A percentile compares a stretch with the other conserved stretches of the same genome.
Evolutionary conservation across 352 stramenopile species (phyloP).

Genomic region (Phytophthora macrochlamydospora): DNA sequence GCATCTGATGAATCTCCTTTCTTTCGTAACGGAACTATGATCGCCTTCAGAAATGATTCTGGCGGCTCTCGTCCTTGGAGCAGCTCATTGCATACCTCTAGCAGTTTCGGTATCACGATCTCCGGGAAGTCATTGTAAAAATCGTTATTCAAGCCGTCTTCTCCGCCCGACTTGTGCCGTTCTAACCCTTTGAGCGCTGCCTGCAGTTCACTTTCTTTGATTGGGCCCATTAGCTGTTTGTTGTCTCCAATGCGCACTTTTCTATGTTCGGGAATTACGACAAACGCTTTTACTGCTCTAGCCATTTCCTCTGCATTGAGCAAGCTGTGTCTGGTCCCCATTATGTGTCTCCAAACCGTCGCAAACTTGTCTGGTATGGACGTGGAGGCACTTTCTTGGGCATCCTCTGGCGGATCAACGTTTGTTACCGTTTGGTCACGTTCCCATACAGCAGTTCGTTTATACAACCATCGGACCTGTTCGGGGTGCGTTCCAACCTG

Average conservation of each 20-base stretch:
- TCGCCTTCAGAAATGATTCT: background rate
- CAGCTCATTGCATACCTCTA: background rate
- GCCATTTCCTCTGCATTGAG: background rate
- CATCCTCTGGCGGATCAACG: background rate
- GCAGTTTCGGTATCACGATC: background rate
- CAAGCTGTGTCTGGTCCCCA: background rate
- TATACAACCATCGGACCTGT: too few relatives aligned
- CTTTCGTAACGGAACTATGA: background rate
- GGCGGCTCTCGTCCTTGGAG: background rate
- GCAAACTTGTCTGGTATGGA: background rate
- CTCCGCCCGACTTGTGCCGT: background rate
- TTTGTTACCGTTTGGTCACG: background rate
- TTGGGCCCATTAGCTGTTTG: background rate
- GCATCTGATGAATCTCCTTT: background rate
- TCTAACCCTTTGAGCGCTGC: background rate
- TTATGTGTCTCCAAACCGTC: background rate
- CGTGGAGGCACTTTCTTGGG: background rate
- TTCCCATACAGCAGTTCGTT: background rate
- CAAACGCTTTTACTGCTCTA: background rate
- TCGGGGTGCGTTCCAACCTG: too few relatives aligned
- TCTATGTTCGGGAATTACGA: background rate
- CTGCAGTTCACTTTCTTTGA: background rate
- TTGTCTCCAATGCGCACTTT: background rate
- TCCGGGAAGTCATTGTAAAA: background rate
- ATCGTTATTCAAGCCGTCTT: conserved; percentile 2